Conservation (phyloP, 129 eudicot genomes). For the Artemisia annua region DNA sequence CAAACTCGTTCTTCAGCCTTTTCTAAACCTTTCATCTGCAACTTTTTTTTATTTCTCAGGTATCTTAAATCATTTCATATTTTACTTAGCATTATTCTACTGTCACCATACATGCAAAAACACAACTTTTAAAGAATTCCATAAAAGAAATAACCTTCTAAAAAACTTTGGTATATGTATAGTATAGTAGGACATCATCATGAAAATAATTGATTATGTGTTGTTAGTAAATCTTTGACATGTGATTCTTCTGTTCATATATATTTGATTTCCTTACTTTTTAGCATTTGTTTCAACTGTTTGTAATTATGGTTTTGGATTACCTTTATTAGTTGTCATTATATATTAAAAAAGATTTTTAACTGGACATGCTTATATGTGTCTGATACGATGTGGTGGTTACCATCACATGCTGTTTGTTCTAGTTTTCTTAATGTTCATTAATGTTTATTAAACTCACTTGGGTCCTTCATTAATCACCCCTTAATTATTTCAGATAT, state of each 20-base stretch:
- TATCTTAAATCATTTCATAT: background rate
- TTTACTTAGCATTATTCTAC: background rate
- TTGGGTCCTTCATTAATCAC: slow-evolving; percentile 24
- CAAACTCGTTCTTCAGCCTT: background rate
- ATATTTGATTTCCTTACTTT: slow-evolving; percentile 15
- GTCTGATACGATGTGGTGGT: slow-evolving; percentile 25
- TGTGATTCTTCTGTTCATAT: slow-evolving; percentile 42
- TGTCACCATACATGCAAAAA: background rate
- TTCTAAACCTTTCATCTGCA: background rate
- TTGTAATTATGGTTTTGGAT: slow-evolving; percentile 25
- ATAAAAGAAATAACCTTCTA: slow-evolving; percentile 1
- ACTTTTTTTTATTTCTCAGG: background rate
- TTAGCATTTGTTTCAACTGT: slow-evolving; percentile 26
- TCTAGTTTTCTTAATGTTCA: slow-evolving; percentile 1
- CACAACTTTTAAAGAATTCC: background rate
- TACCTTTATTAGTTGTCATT: slow-evolving; percentile 34
- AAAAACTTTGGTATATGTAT: slow-evolving; percentile 13
- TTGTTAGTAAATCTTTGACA: slow-evolving; percentile 29
- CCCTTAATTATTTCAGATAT: background rate
- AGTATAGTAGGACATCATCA: slow-evolving; percentile 23
- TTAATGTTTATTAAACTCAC: slow-evolving; percentile 22
- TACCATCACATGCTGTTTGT: slow-evolving; percentile 37
- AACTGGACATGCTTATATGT: slow-evolving; percentile 17
- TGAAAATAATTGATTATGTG: slow-evolving; percentile 20
- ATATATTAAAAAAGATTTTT: slow-evolving; percentile 6